phyloP scores from a whole-genome alignment of 2,329 filamentous ascomycete species.

The Cytospora piceicola region DNA sequence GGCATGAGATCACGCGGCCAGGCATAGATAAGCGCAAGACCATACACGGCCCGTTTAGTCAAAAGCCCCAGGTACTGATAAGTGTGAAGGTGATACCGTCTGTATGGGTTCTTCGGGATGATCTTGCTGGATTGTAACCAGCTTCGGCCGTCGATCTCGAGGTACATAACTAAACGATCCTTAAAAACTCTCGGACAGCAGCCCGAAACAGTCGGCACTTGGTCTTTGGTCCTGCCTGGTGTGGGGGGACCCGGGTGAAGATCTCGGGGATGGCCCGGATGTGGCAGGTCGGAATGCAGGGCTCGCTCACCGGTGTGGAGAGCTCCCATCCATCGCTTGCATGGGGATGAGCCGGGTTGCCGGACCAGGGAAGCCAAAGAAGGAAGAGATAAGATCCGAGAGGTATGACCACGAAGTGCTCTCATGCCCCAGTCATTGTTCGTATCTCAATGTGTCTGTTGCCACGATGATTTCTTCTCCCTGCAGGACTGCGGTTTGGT shows the following conservation, averaged over 20 bases:
- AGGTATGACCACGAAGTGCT: background rate
- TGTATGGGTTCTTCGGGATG: background rate
- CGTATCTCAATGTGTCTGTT: background rate
- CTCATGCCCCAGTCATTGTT: background rate
- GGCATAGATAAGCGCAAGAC: background rate
- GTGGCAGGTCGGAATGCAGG: constrained; percentile 15
- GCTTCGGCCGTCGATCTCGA: background rate
- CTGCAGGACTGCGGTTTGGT: background rate
- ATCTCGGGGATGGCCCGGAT: constrained; percentile 16
- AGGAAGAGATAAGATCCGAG: background rate
- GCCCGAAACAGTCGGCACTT: background rate
- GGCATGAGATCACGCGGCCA: background rate
- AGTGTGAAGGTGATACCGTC: background rate
- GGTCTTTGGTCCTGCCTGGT: background rate
- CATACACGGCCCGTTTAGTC: background rate
- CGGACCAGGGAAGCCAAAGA: background rate
- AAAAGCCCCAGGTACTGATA: background rate
- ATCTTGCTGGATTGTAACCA: background rate
- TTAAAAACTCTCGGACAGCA: background rate
- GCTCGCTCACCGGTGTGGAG: constrained; percentile 22
- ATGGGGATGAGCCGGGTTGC: constrained; percentile 5
- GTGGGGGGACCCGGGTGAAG: background rate
- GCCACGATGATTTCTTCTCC: background rate
- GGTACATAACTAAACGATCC: background rate
- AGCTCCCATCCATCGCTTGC: constrained; percentile 12